phyloP scores from a whole-genome alignment of 345 rosid genomes.

The Lumnitzera littorea region DNA sequence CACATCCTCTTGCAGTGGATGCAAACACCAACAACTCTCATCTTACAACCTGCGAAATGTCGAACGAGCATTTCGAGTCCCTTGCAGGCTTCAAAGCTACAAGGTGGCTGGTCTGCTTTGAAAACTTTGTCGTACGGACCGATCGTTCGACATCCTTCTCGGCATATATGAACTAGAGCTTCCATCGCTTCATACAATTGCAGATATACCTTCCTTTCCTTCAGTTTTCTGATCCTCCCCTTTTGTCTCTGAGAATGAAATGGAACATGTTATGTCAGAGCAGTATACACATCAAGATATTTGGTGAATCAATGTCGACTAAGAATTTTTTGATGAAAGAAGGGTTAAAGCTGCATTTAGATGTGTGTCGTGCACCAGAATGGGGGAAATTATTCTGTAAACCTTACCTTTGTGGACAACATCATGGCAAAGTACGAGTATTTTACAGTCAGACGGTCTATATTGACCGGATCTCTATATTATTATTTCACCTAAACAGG shows the following conservation, averaged over 20 bases:
- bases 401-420: too few relatives aligned
- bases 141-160: conserved; percentile 84
- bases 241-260: conserved; percentile 31
- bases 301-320: too few relatives aligned
- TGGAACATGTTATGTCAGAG: too few relatives aligned
- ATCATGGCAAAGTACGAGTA: too few relatives aligned
- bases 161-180: conserved; percentile 85
- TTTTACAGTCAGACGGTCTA: too few relatives aligned
- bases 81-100: conserved; percentile 65
- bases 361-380: too few relatives aligned
- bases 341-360: too few relatives aligned
- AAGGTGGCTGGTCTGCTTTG: conserved; percentile 36
- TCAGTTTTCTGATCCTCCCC: conserved; percentile 39
- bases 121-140: conserved; percentile 79
- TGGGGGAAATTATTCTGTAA: too few relatives aligned
- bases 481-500: too few relatives aligned
- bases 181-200: conserved; percentile 87
- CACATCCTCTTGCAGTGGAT: conserved; percentile 91
- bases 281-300: too few relatives aligned
- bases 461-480: too few relatives aligned
- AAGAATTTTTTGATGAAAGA: too few relatives aligned
- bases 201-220: conserved; percentile 58
- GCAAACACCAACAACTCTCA: conserved; percentile 72
- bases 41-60: conserved; percentile 71
- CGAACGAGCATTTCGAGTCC: conserved; percentile 74